Percentiles rank a stretch among this genome's conserved stretches.
Evolutionary conservation across 2,329 filamentous ascomycete genomes (phyloP).

Genomic region (Sarocladiaceae sp.): DNA sequence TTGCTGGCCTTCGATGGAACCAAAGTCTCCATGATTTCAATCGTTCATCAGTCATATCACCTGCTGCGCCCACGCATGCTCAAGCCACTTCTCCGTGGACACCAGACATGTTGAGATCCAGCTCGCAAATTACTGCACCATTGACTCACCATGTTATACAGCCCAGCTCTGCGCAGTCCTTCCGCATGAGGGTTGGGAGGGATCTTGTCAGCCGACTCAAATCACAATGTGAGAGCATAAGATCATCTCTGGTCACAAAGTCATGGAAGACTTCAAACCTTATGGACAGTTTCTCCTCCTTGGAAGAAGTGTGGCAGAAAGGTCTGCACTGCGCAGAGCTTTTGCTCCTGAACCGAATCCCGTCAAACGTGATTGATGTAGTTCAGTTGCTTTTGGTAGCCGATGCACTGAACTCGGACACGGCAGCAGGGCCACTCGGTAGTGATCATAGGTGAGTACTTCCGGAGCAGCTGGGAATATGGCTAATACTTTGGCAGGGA

Average conservation of each 20-base stretch:
- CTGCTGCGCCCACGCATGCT: neutral
- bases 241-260: neutral
- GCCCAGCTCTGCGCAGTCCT: neutral
- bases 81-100: neutral
- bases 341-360: neutral
- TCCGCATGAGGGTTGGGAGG: neutral
- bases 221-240: neutral
- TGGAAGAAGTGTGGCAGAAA: conserved; percentile 2
- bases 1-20: neutral
- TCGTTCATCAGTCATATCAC: neutral
- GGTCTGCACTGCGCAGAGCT: neutral
- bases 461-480: neutral
- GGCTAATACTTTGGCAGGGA: neutral
- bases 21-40: neutral
- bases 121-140: neutral
- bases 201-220: neutral
- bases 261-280: neutral
- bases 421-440: neutral
- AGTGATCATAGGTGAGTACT: neutral
- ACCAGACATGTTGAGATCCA: neutral
- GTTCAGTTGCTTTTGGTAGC: neutral
- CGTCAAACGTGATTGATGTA: neutral
- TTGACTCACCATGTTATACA: neutral
- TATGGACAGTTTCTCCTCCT: neutral
- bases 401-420: neutral